Percentiles rank a stretch among this genome's conserved stretches.
These are phyloP conservation scores for Thraustochytrium sp. DNA, from an alignment of 352 stramenopile genomes.

Conservation along the genomic window DNA sequence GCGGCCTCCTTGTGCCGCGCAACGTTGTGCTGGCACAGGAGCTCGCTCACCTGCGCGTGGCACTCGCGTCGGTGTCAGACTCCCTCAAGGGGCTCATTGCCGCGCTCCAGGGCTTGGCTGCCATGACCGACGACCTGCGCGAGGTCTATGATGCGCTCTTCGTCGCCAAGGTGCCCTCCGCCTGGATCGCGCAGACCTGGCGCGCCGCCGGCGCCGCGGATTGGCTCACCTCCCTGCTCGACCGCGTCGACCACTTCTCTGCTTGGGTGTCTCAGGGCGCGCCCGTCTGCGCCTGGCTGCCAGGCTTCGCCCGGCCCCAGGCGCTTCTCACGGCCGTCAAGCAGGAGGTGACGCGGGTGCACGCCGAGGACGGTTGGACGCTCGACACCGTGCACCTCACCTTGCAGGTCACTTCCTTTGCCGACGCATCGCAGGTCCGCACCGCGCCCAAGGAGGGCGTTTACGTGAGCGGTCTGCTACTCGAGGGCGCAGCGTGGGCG, in stretches of 20 bases:
- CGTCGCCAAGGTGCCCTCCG: conserved; percentile 60
- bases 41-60: conserved; percentile 89
- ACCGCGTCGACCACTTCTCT: conserved; percentile 89
- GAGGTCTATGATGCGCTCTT: conserved; percentile 92
- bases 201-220: conserved; percentile 88
- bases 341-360: conserved; percentile 93
- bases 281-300: conserved; percentile 92
- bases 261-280: conserved; percentile 89
- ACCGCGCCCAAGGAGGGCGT: conserved; percentile 74
- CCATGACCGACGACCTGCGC: conserved; percentile 93
- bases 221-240: conserved; percentile 87
- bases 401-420: conserved; percentile 90
- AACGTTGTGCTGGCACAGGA: conserved; percentile 99
- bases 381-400: conserved; percentile 96
- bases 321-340: conserved; percentile 98
- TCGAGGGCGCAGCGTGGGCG: conserved; percentile 91
- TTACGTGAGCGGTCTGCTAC: conserved; percentile 93
- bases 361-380: conserved; percentile 94
- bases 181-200: conserved; percentile 67
- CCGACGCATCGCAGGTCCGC: conserved; percentile 63
- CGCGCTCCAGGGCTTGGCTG: conserved; percentile 93
- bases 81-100: conserved; percentile 90
- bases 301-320: conserved; percentile 96
- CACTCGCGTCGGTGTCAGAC: conserved; percentile 87
- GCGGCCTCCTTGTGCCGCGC: conserved; percentile 86